Conservation (phyloP, 2,329 filamentous ascomycete species). For the Aureobasidium sp. region DNA sequence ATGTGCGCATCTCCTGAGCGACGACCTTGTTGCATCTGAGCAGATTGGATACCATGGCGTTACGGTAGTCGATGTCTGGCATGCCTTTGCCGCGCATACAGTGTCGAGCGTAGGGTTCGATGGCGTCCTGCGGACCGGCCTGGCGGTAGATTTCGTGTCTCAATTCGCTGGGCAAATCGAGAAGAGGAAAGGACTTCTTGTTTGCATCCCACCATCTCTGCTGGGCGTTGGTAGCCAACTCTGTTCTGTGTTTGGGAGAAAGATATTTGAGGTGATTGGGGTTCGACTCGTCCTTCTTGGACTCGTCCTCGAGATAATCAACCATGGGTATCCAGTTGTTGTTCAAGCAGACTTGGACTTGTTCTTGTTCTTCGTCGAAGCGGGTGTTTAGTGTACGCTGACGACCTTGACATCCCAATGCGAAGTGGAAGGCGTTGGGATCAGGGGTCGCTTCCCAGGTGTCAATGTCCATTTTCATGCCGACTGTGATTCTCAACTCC, state of each 20-base stretch:
- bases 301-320: background rate
- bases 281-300: background rate
- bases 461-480: background rate
- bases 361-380: background rate
- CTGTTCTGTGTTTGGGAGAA: too few species aligned
- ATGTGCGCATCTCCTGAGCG: slow-evolving; percentile 19
- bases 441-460: background rate
- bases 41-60: slow-evolving; percentile 13
- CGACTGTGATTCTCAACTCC: background rate
- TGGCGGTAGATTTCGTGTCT: slow-evolving; percentile 21
- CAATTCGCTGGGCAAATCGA: slow-evolving; percentile 23
- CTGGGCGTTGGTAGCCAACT: background rate
- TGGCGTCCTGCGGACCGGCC: slow-evolving; percentile 4
- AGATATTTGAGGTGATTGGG: background rate
- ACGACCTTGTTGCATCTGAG: slow-evolving; percentile 21
- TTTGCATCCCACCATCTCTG: background rate
- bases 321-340: background rate
- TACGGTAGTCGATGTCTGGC: background rate
- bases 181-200: slow-evolving; percentile 9
- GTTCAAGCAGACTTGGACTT: background rate
- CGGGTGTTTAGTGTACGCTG: background rate
- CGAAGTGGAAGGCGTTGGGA: background rate
- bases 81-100: background rate
- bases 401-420: background rate
- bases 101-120: background rate